A percentile compares a stretch with the other conserved stretches of the same genome.
phyloP scores from a whole-genome alignment of 2,329 filamentous ascomycete genomes.

The Aspergillus ruber region DNA sequence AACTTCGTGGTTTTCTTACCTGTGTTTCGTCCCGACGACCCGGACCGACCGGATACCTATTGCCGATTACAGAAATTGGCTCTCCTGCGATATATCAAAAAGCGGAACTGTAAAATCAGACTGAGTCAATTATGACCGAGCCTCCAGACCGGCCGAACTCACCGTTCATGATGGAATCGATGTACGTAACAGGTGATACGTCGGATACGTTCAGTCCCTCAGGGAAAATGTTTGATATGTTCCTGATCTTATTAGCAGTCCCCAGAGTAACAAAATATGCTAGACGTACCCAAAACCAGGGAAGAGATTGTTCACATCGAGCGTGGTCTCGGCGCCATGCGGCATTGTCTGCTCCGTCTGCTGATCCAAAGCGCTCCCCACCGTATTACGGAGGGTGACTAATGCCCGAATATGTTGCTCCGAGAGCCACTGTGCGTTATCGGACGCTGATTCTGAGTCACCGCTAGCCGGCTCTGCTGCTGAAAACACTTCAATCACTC shows the following conservation, averaged over 20 bases:
- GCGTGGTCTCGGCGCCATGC: not conserved
- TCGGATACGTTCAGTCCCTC: conserved; percentile 10
- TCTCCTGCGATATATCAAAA: conserved; percentile 17
- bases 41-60: not conserved
- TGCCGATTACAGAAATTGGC: conserved; percentile 2
- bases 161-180: conserved; percentile 25
- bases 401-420: conserved; percentile 23
- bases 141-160: not conserved
- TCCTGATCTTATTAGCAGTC: not conserved
- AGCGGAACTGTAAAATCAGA: conserved; percentile 12
- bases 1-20: too few relatives aligned
- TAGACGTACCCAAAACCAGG: not conserved
- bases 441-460: conserved; percentile 8
- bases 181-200: conserved; percentile 19
- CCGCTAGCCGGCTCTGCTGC: conserved; percentile 9
- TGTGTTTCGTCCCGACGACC: not conserved
- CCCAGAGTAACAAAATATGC: not conserved
- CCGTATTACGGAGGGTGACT: conserved; percentile 17
- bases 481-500: conserved; percentile 25
- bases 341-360: conserved; percentile 3
- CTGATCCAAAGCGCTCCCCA: conserved; percentile 11
- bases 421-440: conserved; percentile 23
- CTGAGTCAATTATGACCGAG: not conserved
- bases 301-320: not conserved
- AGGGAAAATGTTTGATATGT: conserved; percentile 5